These are phyloP conservation scores for Kwoniella shandongensis DNA, from an alignment of 768 basidiomycete species.

Conservation along the genomic window DNA sequence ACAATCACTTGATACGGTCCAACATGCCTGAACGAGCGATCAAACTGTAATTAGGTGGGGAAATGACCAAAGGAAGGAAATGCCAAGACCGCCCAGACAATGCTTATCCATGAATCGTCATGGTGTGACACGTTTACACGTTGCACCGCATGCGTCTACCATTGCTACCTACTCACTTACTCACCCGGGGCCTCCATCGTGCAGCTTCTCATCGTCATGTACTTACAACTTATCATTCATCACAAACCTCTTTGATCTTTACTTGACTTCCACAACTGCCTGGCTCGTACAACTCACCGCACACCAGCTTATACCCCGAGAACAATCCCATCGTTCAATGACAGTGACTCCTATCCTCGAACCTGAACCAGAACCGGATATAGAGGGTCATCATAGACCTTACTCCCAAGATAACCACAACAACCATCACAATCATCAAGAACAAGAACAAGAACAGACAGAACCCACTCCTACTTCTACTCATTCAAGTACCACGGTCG, in stretches of 20 bases:
- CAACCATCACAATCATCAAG: constrained; percentile 7
- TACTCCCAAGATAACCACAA: constrained; percentile 7
- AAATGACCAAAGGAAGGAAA: neutral
- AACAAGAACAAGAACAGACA: constrained; percentile 4
- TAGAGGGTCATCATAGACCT: constrained; percentile 24
- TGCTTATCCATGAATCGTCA: neutral
- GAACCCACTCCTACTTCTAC: neutral
- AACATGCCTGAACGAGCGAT: too few species aligned
- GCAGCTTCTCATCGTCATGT: too few species aligned
- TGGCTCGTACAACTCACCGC: too few species aligned
- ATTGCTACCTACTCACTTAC: too few species aligned
- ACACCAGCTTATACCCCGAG: neutral
- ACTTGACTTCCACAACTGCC: too few species aligned
- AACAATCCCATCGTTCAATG: constrained; percentile 22
- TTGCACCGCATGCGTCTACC: too few species aligned
- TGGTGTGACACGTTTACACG: neutral
- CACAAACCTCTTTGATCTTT: too few species aligned
- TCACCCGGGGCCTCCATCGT: too few species aligned
- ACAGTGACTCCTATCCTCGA: constrained; percentile 24
- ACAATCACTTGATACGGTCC: too few species aligned
- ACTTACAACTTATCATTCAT: too few species aligned
- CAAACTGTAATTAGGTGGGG: too few species aligned
- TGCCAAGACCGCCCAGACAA: constrained; percentile 2
- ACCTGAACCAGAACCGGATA: constrained; percentile 38
- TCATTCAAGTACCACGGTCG: too few species aligned